Base-by-base conservation (phyloP, 2,329 filamentous ascomycete species). In the Amphichorda felina region DNA sequence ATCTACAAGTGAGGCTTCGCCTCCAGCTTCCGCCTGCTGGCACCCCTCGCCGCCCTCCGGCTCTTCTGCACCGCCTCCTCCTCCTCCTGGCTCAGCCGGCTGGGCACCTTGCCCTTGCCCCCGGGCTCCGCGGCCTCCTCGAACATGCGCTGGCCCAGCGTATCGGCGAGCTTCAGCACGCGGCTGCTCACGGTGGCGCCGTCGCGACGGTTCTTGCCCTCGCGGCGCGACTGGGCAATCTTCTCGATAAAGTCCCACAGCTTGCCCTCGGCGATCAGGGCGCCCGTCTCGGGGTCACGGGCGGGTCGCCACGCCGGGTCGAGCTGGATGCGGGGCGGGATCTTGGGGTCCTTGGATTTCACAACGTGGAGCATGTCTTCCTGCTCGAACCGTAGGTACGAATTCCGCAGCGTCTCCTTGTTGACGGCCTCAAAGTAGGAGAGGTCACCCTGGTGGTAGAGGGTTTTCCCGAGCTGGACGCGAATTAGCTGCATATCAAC, bases 351-450 rank as follows among this genome's bases (percentile, higher is more conserved):
- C 46, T 78, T 80, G 37, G 69, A 68, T 47, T 82, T 83, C 21
- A 82, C 69, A 1, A 88, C 71, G 30, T 83, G 63, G 38, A 96
- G 69, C 43, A 96, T 93, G 8, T 87, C 84, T 48, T 96, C 89
- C 50, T 95, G 86, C 46, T 88, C 79, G 50, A 94, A 94, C 13
- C 86, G 76, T 26, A 75, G 70, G 57, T 89, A 95, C 0, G 88
- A 82, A 56, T 98, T 98, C 52, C 91, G 94, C 38, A 98, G 72
- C 0, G 88, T 94, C 57, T 98, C 89, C 49, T 95, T 95, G 66
- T 98, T 98, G 43, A 98, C 89, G 3, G 91, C 88, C 60, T 98
- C 91, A 46, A 95, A 96, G 60, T 98, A 98, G 21, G 82, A 88
- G 8, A 98, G 73, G 50, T 98, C 91, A 38, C 91, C 91, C 62